Conservation (phyloP, 495 filamentous ascomycete species). For the Xanthoparmelia taractica region DNA sequence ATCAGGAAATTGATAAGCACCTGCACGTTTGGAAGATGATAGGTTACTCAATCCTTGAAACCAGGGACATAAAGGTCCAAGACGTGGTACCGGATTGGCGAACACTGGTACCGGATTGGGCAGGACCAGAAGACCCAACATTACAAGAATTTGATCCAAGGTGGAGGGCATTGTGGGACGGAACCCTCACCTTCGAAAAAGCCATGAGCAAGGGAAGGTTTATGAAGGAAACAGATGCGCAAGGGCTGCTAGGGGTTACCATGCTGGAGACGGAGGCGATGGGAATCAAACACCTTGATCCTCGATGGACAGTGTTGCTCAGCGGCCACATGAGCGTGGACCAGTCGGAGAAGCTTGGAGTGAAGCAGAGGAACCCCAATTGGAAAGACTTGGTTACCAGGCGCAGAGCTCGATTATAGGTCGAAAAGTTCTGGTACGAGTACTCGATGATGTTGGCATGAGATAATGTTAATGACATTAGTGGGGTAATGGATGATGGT, state of each 20-base stretch:
- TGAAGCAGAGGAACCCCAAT: slow-evolving; percentile 4
- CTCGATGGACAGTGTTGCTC: slow-evolving; percentile 5
- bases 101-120: no score
- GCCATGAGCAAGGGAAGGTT: not conserved
- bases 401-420: not conserved
- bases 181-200: slow-evolving; percentile 2
- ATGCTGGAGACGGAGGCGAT: slow-evolving; percentile 16
- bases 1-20: not conserved
- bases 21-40: slow-evolving; percentile 14
- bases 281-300: slow-evolving; percentile 11
- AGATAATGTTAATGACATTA: not conserved
- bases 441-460: not conserved
- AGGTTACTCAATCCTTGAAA: slow-evolving; percentile 16
- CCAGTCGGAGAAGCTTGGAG: slow-evolving; percentile 1
- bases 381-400: not conserved
- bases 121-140: not conserved
- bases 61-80: slow-evolving; percentile 3
- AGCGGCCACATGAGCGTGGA: slow-evolving; percentile 6
- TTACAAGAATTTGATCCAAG: slow-evolving; percentile 10
- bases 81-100: slow-evolving; percentile 4
- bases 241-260: slow-evolving; percentile 7
- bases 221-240: slow-evolving; percentile 6
- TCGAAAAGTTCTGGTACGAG: not conserved
- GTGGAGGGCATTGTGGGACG: slow-evolving; percentile 5
- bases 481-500: not conserved